Evolutionary conservation across 805 yeast species (phyloP), one percentile per base, ranked within the genome.

Genomic region (Metschnikowia arizonensis): DNA sequence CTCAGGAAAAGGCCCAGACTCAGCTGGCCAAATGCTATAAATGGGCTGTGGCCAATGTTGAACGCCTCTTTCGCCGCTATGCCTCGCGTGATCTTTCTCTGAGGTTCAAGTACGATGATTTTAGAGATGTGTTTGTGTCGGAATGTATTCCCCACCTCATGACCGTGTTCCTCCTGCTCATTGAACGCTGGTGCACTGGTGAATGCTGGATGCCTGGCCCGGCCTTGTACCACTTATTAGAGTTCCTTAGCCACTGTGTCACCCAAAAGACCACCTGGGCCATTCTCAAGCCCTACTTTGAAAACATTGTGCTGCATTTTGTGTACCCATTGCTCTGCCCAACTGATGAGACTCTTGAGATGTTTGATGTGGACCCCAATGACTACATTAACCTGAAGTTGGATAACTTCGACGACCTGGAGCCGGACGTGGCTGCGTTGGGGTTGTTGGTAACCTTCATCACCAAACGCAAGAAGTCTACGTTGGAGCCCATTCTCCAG

Each of bases 21-120:
- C 59, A 91, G 81, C 65, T 78, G 81, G 54, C 90, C 77, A 68
- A 93, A 49, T 66, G 71, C 46, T 64, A 68, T 53, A 71, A 91
- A 63, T 91, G 98, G 97, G 79, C 95, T 0, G 82, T 81, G 58
- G 88, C 88, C 19, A 88, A 87, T 61, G 61, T 90, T 33, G 77
- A 74, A 53, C 77, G 95, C 53, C 61, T 89, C 3, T 86, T 86
- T 56, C 76, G 75, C 43, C 75, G 91, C 55, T 89, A 85, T 59
- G 88, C 84, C 1, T 76, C 86, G 0, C 63, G 64, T 5, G 56
- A 46, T 21, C 55, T 76, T 36, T 55, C 73, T 9, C 62, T 61
- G 43, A 79, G 76, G 50, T 79, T 73, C 55, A 69, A 71, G 18
- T 86, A 50, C 45, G 72, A 69, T n/a, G 77, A 71, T 2, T 93